Evolutionary conservation across 768 basidiomycete genomes (phyloP).

Genomic region (Mycena capillaripes): DNA sequence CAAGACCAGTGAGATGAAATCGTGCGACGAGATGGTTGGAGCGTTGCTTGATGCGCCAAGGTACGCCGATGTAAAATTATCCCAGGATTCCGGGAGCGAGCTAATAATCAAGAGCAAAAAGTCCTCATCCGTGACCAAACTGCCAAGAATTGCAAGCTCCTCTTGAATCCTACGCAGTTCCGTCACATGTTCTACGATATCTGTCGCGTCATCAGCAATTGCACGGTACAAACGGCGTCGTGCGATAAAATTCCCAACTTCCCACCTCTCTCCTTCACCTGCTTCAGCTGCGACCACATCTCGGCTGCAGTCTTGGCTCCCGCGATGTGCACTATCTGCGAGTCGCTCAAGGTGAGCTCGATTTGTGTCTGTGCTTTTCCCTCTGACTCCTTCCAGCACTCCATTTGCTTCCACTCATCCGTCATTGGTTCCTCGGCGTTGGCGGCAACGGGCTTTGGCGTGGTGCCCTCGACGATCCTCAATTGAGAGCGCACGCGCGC

Average conservation of each 20-base stretch:
- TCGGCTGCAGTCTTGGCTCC: conserved; percentile 14
- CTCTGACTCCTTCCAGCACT: conserved; percentile 6
- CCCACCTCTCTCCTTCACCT: conserved; percentile 14
- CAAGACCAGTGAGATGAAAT: background rate
- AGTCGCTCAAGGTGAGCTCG: conserved; percentile 15
- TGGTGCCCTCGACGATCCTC: background rate
- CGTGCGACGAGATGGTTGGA: background rate
- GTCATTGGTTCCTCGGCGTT: background rate
- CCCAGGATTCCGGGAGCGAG: conserved; percentile 9
- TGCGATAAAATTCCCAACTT: conserved; percentile 10
- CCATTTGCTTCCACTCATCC: background rate
- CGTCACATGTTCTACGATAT: conserved; percentile 10
- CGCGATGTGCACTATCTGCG: conserved; percentile 18
- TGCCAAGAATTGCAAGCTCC: conserved; percentile 1
- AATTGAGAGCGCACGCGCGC: background rate
- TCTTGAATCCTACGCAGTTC: conserved; percentile 9
- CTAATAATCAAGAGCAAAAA: conserved; percentile 17
- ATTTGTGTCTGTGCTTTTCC: conserved; percentile 10
- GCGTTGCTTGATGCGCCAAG: background rate
- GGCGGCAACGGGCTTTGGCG: background rate
- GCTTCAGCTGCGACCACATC: conserved; percentile 15
- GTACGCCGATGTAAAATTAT: no score
- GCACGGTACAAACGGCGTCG: conserved; percentile 19
- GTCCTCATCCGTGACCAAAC: conserved; percentile 9
- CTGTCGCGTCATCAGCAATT: conserved; percentile 18